A percentile compares a stretch with the other conserved stretches of the same genome.
Conservation (phyloP, 495 filamentous ascomycete genomes). For the Letharia columbiana region DNA sequence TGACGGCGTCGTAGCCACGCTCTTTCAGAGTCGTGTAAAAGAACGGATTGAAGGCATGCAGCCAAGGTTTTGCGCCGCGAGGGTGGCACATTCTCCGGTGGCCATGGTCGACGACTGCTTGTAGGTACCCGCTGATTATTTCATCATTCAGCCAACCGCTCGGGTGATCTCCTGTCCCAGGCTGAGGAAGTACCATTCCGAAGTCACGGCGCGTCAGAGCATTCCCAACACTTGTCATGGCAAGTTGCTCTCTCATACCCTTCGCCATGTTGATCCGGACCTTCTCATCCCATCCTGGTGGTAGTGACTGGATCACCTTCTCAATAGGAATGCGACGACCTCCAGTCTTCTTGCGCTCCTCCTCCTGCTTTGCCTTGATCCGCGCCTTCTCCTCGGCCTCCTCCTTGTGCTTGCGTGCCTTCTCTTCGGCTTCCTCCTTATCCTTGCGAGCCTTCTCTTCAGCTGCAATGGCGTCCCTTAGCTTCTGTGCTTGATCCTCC, state of each 20-base stretch:
- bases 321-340: slow-evolving; percentile 25
- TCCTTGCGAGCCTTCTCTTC: slow-evolving; percentile 16
- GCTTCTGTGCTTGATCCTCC: slow-evolving; percentile 9
- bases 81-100: slow-evolving; percentile 43
- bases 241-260: slow-evolving; percentile 27
- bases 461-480: slow-evolving; percentile 6
- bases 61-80: slow-evolving; percentile 49
- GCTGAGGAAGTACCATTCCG: slow-evolving; percentile 37
- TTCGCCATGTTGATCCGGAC: slow-evolving; percentile 27
- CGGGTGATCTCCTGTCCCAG: slow-evolving; percentile 23
- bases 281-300: slow-evolving; percentile 37
- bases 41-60: slow-evolving; percentile 61
- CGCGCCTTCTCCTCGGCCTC: slow-evolving; percentile 24
- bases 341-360: slow-evolving; percentile 17
- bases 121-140: slow-evolving; percentile 61
- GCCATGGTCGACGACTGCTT: slow-evolving; percentile 50
- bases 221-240: slow-evolving; percentile 45
- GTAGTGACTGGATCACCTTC: slow-evolving; percentile 36
- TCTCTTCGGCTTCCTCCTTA: slow-evolving; percentile 14
- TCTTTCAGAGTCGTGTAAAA: slow-evolving; percentile 57
- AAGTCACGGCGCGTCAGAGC: slow-evolving; percentile 55
- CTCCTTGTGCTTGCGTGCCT: slow-evolving; percentile 10
- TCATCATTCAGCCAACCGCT: slow-evolving; percentile 76
- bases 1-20: slow-evolving; percentile 41
- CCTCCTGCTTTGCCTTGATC: slow-evolving; percentile 12